A percentile compares a stretch with the other conserved stretches of the same genome.
Evolutionary conservation across 495 filamentous ascomycete species (phyloP).

Genomic region (Neurospora sp.): DNA sequence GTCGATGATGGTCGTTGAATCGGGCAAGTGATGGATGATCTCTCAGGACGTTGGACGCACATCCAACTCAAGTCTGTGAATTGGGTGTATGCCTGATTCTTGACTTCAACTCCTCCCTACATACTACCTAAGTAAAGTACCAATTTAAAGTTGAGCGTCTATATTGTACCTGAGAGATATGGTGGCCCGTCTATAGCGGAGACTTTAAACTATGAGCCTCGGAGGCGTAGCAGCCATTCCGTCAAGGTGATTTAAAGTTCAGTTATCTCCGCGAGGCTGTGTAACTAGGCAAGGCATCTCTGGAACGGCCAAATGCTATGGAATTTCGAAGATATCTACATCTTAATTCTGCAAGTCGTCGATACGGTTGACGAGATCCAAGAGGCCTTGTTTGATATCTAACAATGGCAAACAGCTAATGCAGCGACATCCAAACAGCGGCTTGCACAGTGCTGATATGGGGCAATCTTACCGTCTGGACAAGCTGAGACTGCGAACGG

Average conservation of each 20-base stretch:
- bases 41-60: background rate
- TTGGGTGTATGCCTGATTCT: background rate
- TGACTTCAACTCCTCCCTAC: background rate
- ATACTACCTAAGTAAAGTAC: background rate
- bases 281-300: no score
- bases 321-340: background rate
- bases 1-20: background rate
- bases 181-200: no score
- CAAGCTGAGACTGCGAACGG: background rate
- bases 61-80: background rate
- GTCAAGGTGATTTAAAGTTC: no score
- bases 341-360: background rate
- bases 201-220: no score
- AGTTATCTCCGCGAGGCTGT: no score
- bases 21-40: background rate
- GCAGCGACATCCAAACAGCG: background rate
- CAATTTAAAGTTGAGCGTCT: background rate
- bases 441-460: background rate
- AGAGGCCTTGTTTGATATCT: background rate
- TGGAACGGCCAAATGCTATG: no score
- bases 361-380: background rate
- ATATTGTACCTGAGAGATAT: no score
- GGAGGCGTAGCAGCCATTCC: no score
- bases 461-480: background rate
- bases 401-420: background rate